phyloP scores from a whole-genome alignment of 1,284 basidiomycete genomes.

The Melanopsichium pennsylvanicum region DNA sequence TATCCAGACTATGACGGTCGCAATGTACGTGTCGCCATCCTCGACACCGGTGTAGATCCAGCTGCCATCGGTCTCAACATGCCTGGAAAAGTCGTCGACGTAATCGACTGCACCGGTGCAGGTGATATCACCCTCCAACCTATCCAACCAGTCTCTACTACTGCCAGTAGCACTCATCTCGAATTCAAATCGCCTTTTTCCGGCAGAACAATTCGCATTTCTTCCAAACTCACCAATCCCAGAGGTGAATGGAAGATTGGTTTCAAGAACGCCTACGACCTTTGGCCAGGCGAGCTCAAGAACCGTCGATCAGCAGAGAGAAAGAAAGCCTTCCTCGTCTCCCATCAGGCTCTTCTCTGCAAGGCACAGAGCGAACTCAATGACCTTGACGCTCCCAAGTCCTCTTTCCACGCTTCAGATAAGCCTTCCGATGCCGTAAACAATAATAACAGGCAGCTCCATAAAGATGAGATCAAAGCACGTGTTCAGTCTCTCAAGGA shows the following conservation, averaged over 20 bases:
- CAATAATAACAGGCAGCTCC: slow-evolving; percentile 32
- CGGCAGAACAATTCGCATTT: slow-evolving; percentile 56
- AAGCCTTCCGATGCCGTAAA: slow-evolving; percentile 14
- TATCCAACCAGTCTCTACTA: slow-evolving; percentile 29
- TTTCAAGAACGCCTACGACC: slow-evolving; percentile 64
- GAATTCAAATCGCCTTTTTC: slow-evolving; percentile 61
- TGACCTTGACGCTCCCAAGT: slow-evolving; percentile 23
- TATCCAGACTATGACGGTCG: slow-evolving; percentile 65
- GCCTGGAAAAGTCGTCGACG: slow-evolving; percentile 64
- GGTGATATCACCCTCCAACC: slow-evolving; percentile 56
- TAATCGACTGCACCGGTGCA: slow-evolving; percentile 65
- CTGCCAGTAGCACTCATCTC: slow-evolving; percentile 15
- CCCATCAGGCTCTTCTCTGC: slow-evolving; percentile 56
- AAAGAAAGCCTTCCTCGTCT: slow-evolving; percentile 60
- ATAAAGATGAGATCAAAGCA: slow-evolving; percentile 60
- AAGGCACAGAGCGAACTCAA: slow-evolving; percentile 54
- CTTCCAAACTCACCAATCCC: slow-evolving; percentile 57
- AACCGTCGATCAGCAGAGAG: slow-evolving; percentile 60
- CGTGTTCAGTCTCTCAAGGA: slow-evolving; percentile 61
- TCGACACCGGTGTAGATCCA: slow-evolving; percentile 66
- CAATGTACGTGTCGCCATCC: slow-evolving; percentile 64
- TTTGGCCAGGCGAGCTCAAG: slow-evolving; percentile 65
- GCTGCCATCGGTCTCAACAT: slow-evolving; percentile 64
- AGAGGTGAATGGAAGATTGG: slow-evolving; percentile 63
- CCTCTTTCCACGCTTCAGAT: slow-evolving; percentile 7